Conservation (phyloP, 164 flowering plant genomes). For the Santalum album region DNA sequence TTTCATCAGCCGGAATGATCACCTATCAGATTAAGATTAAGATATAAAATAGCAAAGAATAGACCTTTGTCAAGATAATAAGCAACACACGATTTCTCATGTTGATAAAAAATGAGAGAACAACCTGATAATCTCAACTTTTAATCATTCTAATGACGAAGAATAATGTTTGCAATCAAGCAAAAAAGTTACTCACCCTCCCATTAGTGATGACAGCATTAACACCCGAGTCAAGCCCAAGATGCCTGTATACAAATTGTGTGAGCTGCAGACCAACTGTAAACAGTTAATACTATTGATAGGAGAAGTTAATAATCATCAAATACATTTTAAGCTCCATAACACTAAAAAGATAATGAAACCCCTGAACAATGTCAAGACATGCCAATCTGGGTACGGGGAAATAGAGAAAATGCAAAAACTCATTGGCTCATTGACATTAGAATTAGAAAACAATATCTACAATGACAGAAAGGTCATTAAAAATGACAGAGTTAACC, state of each 20-base stretch:
- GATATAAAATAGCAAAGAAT: too few relatives aligned
- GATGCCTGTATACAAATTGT: slow-evolving; percentile 37
- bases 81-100: too few relatives aligned
- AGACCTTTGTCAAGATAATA: too few relatives aligned
- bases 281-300: neutral
- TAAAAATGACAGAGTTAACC: too few relatives aligned
- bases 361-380: neutral
- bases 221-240: slow-evolving; percentile 45
- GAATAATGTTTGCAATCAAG: too few relatives aligned
- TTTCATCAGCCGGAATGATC: slow-evolving; percentile 29
- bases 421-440: too few relatives aligned
- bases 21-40: slow-evolving; percentile 35
- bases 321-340: neutral
- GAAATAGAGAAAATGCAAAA: too few relatives aligned
- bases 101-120: neutral
- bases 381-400: neutral
- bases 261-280: slow-evolving; percentile 46
- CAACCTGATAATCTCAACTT: neutral
- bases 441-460: too few relatives aligned
- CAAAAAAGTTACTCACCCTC: slow-evolving; percentile 55
- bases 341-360: neutral
- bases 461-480: too few relatives aligned
- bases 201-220: slow-evolving; percentile 90
- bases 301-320: too few relatives aligned
- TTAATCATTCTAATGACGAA: neutral